phyloP scores from a whole-genome alignment of 2,329 filamentous ascomycete genomes.

The Didymella pomorum region DNA sequence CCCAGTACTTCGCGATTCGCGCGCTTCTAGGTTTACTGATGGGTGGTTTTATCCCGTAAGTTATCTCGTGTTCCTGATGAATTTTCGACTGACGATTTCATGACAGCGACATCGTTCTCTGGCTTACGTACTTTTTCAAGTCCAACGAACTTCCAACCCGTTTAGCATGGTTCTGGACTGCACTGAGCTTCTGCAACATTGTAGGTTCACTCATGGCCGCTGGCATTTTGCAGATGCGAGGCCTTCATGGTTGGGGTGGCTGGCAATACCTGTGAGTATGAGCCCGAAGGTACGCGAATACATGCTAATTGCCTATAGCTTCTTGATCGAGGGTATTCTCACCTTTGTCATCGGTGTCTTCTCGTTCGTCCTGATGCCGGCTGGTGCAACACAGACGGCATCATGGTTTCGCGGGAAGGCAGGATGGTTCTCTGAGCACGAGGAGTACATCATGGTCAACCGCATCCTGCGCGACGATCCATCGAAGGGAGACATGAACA shows the following conservation, averaged over 20 bases:
- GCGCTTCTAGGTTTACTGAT: conserved; percentile 53
- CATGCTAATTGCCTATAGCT: conserved; percentile 18
- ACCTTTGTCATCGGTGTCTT: conserved; percentile 63
- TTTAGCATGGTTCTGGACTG: conserved; percentile 55
- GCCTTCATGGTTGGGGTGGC: conserved; percentile 52
- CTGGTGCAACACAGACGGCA: conserved; percentile 57
- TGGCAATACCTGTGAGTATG: conserved; percentile 49
- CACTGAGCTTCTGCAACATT: conserved; percentile 48
- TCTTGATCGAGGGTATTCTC: conserved; percentile 65
- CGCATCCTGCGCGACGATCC: conserved; percentile 66
- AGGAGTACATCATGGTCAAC: conserved; percentile 69
- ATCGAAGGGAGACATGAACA: conserved; percentile 63
- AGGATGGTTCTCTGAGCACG: conserved; percentile 69
- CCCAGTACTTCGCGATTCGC: conserved; percentile 51
- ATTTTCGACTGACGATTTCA: conserved; percentile 42
- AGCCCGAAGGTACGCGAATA: conserved; percentile 48
- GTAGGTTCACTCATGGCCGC: conserved; percentile 51
- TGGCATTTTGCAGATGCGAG: conserved; percentile 54
- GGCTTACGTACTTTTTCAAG: conserved; percentile 55
- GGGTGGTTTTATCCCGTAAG: conserved; percentile 41
- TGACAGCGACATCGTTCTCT: conserved; percentile 51
- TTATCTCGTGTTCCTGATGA: not conserved
- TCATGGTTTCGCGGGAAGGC: conserved; percentile 64
- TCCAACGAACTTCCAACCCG: conserved; percentile 53
- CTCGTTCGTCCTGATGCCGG: conserved; percentile 64